phyloP scores from a whole-genome alignment of 2,329 filamentous ascomycete genomes.

The Coleophoma cylindrospora region DNA sequence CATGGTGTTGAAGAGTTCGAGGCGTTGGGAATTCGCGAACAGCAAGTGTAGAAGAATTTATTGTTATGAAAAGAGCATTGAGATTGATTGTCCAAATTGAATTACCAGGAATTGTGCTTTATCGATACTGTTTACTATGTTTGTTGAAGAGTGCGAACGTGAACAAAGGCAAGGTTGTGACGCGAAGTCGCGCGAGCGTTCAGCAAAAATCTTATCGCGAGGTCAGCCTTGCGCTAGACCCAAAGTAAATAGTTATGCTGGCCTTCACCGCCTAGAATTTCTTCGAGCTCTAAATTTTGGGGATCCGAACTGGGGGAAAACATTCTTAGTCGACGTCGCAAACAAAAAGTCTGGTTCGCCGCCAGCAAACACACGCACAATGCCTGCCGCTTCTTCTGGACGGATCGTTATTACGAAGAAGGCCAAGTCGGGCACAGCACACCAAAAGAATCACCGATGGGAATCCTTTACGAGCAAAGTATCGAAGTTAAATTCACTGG shows the following conservation, averaged over 20 bases:
- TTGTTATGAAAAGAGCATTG: background rate
- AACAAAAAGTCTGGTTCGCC: conserved; percentile 1
- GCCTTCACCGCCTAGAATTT: conserved; percentile 4
- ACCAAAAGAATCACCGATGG: conserved; percentile 82
- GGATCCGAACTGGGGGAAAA: too few relatives aligned
- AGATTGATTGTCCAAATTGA: background rate
- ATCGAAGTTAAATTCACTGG: conserved; percentile 80
- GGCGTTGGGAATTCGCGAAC: background rate
- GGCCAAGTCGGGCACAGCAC: conserved; percentile 64
- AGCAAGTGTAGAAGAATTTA: background rate
- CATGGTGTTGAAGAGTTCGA: conserved; percentile 32
- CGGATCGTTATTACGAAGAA: conserved; percentile 66
- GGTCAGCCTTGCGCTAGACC: background rate
- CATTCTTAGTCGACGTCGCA: too few relatives aligned
- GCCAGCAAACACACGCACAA: conserved; percentile 33
- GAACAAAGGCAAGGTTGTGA: background rate
- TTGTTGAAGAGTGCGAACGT: background rate
- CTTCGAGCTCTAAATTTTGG: background rate
- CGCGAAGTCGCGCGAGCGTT: background rate
- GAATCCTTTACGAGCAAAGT: conserved; percentile 89
- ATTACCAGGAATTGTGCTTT: background rate
- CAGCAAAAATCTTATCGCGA: background rate
- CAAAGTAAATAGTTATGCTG: background rate
- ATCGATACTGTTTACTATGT: background rate
- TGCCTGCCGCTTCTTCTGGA: conserved; percentile 59